Evolutionary conservation across 306 rosid genomes (phyloP).

Genomic region (Vigna hirtella): DNA sequence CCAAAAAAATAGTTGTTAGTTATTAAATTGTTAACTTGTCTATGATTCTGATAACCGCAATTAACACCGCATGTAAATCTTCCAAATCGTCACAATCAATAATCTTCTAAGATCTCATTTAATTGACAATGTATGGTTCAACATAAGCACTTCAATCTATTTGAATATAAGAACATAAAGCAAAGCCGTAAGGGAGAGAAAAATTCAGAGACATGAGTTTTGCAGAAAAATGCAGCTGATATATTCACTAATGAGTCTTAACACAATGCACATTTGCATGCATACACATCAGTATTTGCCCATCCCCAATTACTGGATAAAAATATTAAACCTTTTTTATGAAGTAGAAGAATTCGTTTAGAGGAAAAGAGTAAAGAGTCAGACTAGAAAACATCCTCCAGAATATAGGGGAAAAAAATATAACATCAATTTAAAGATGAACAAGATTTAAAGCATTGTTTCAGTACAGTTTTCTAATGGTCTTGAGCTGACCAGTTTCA

Average conservation of each 20-base stretch:
- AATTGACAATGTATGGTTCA: not conserved
- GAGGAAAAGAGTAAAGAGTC: not conserved
- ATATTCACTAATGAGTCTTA: not conserved
- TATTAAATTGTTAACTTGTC: not conserved
- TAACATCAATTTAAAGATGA: not conserved
- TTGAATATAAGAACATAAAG: not conserved
- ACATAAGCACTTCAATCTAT: not conserved
- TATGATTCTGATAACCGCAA: slow-evolving; percentile 16
- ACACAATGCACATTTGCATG: not conserved
- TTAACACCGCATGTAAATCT: slow-evolving; percentile 3
- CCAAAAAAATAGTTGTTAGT: slow-evolving; percentile 25
- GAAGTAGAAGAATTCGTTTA: not conserved
- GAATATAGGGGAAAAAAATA: not conserved
- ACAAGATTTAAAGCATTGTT: not conserved
- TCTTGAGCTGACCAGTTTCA: slow-evolving; percentile 8
- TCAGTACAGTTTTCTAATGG: slow-evolving; percentile 13
- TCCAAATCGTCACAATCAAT: not conserved
- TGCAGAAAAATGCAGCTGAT: not conserved
- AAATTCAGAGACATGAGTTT: not conserved
- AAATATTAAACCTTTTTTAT: not conserved
- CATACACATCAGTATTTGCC: not conserved
- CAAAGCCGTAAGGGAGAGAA: not conserved
- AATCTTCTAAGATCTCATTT: slow-evolving; percentile 19
- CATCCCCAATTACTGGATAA: not conserved
- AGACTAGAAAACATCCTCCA: slow-evolving; percentile 1